Conservation (phyloP, 768 basidiomycete species). For the Boletus huronensis region DNA sequence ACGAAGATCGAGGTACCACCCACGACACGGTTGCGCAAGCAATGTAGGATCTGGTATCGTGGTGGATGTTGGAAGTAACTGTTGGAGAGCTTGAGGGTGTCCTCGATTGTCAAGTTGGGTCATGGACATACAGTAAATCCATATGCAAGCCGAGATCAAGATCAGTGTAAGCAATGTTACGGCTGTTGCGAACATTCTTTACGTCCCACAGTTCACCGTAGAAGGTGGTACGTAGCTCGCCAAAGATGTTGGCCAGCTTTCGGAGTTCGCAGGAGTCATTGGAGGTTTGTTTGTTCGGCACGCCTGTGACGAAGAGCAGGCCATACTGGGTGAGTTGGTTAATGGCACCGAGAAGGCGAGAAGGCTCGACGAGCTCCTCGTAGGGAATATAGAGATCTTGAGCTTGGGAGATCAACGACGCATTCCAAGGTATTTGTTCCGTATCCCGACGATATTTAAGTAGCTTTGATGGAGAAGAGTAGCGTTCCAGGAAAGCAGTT, state of each 20-base stretch:
- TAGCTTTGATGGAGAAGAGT: constrained; percentile 39
- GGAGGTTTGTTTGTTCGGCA: constrained; percentile 60
- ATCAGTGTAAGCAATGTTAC: constrained; percentile 94
- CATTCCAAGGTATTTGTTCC: constrained; percentile 43
- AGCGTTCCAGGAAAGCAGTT: constrained; percentile 44
- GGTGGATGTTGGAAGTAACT: constrained; percentile 93
- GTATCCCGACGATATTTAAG: constrained; percentile 45
- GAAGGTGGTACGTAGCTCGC: constrained; percentile 80
- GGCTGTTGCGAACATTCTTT: constrained; percentile 63
- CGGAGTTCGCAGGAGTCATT: constrained; percentile 64
- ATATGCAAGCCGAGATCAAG: constrained; percentile 85
- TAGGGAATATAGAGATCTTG: constrained; percentile 57
- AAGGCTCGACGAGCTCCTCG: constrained; percentile 40
- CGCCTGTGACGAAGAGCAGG: constrained; percentile 65
- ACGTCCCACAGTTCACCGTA: constrained; percentile 93
- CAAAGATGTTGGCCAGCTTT: constrained; percentile 62
- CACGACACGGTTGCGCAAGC: constrained; percentile 74
- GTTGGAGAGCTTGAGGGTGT: constrained; percentile 7
- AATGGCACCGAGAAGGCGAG: constrained; percentile 55
- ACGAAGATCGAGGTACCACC: constrained; percentile 88
- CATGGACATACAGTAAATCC: constrained; percentile 79
- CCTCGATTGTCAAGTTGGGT: not conserved
- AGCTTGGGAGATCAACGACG: constrained; percentile 32
- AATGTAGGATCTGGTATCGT: constrained; percentile 89
- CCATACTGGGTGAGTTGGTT: constrained; percentile 71